These are phyloP conservation scores for Ogataea hybrid DNA, from an alignment of 1,139 yeast genomes.

Conservation along the genomic window DNA sequence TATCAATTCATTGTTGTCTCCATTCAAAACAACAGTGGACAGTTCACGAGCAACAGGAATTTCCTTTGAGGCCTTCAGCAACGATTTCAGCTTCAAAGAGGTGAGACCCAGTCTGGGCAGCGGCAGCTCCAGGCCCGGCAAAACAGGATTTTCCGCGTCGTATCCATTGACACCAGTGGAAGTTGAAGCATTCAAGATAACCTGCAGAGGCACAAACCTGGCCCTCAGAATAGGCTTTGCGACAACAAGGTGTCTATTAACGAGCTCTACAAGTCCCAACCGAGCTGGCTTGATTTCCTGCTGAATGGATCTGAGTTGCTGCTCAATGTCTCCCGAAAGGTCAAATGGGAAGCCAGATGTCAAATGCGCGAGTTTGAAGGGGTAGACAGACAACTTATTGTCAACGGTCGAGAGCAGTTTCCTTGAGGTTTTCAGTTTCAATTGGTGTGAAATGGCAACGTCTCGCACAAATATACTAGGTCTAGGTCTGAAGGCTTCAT, in stretches of 20 bases:
- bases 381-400: conserved; percentile 77
- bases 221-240: conserved; percentile 72
- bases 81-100: conserved; percentile 59
- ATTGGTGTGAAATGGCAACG: conserved; percentile 69
- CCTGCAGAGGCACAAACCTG: conserved; percentile 66
- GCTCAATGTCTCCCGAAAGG: conserved; percentile 37
- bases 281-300: conserved; percentile 57
- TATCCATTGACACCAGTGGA: conserved; percentile 64
- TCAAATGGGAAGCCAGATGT: conserved; percentile 59
- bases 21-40: conserved; percentile 64
- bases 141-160: conserved; percentile 62
- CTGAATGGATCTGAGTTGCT: conserved; percentile 42
- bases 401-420: conserved; percentile 69
- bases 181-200: conserved; percentile 57
- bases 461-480: conserved; percentile 85
- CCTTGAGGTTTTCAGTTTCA: conserved; percentile 75
- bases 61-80: conserved; percentile 54
- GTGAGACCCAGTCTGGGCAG: conserved; percentile 70
- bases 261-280: conserved; percentile 78
- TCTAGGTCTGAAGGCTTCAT: conserved; percentile 51
- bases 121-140: conserved; percentile 74
- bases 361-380: conserved; percentile 77
- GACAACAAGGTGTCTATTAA: conserved; percentile 77
- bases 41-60: conserved; percentile 74
- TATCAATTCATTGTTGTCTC: conserved; percentile 57